Evolutionary conservation across 148 eudicot genomes (phyloP), one percentile per base, ranked within the genome.

Genomic region (Chenopodium suecicum): DNA sequence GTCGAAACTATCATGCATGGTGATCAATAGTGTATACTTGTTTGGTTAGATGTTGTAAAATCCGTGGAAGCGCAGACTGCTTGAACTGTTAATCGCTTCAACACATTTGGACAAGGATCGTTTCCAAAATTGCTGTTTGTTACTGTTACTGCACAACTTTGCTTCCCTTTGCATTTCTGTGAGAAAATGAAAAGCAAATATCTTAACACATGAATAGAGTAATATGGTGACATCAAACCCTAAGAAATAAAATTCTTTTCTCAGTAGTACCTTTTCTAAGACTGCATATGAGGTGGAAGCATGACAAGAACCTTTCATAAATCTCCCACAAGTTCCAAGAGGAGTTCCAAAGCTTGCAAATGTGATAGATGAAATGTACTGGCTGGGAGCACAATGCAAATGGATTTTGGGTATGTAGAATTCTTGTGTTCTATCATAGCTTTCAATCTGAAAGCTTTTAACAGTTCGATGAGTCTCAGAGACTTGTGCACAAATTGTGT

Each of bases 341-440:
- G 98, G 97, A 81, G 97, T 92, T 75, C 98, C 98, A 70, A 91
- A 94, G 87, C 98, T 94, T 25, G 98, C 98, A 83, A 94, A 94
- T 65, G 87, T 85, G 77, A 94, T 94, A 25, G 97, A 84, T 73
- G 98, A 91, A 65, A 94, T 94, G 77, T 88, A 85, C 70, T 90
- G 91, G 52, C 88, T 90, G 29, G 81, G 86, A 74, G 88, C 89
- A 80, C 97, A 94, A 6, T 79, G 88, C 80, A 93, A 81, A 74
- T 87, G 94, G 72, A 88, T 87, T 83, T 90, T 94, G 9, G 99
- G 92, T 62, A 41, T 79, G 80, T 82, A 92, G 14, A 91, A 77
- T 80, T 88, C 89, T 84, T 83, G 81, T 47, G 92, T 75, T 75
- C 73, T 85, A 4, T 27, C 93, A 23, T 81, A 83, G 81, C 86